These are phyloP conservation scores for Pyrenochaeta sp. DNA, from an alignment of 2,329 filamentous ascomycete genomes.

Conservation along the genomic window DNA sequence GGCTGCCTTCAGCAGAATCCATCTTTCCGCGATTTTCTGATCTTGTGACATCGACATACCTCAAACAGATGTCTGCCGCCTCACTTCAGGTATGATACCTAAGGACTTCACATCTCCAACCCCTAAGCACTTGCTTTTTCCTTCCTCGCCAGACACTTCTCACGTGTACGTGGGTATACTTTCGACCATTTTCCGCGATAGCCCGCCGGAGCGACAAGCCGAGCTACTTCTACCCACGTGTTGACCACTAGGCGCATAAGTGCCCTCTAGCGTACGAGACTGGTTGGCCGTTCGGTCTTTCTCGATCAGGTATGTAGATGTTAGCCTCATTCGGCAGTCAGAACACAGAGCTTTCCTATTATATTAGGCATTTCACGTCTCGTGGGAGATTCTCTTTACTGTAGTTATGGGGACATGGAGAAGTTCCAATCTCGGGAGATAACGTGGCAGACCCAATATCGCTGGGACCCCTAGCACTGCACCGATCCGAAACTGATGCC, in stretches of 20 bases:
- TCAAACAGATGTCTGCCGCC: too few relatives aligned
- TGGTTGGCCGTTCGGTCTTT: neutral
- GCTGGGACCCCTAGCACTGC: neutral
- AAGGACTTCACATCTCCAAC: too few relatives aligned
- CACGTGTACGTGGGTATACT: neutral
- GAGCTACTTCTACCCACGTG: neutral
- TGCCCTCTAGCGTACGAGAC: neutral
- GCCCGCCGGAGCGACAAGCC: neutral
- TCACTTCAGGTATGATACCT: too few relatives aligned
- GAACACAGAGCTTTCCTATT: neutral
- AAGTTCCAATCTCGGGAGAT: neutral
- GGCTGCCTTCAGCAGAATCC: too few relatives aligned
- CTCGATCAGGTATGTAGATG: neutral
- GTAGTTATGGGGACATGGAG: neutral
- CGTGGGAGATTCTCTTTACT: too few relatives aligned
- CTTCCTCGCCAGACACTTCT: neutral
- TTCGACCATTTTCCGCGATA: slow-evolving; percentile 2
- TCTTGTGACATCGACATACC: too few relatives aligned
- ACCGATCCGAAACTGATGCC: neutral
- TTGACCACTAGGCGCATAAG: neutral
- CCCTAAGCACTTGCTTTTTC: neutral
- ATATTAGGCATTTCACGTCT: neutral
- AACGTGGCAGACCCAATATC: neutral
- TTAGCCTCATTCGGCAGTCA: neutral
- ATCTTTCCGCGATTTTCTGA: too few relatives aligned